Conservation (phyloP, 768 basidiomycete species). For the Podaxis rugospora region DNA sequence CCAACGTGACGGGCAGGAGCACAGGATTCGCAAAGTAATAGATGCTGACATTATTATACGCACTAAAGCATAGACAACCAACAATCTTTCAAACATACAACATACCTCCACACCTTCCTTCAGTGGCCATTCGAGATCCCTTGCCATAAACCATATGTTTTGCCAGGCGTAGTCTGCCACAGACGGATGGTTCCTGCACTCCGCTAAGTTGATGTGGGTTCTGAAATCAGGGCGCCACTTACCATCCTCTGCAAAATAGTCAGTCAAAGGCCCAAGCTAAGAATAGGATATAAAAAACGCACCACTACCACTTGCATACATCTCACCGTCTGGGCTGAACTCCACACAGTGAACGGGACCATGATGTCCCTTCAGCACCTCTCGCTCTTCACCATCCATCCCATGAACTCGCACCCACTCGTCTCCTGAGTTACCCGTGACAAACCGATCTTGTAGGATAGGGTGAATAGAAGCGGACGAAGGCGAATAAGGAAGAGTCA, state of each 20-base stretch:
- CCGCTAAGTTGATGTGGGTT: conserved; percentile 1
- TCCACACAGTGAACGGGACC: conserved; percentile 94
- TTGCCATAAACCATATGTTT: conserved; percentile 90
- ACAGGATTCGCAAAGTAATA: not conserved
- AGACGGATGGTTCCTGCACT: conserved; percentile 82
- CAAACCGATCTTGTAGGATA: conserved; percentile 80
- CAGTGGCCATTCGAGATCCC: conserved; percentile 27
- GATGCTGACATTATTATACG: conserved; percentile 17
- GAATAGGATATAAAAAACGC: conserved; percentile 29
- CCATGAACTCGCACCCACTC: conserved; percentile 97
- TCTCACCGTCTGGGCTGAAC: conserved; percentile 94
- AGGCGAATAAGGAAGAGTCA: conserved; percentile 79
- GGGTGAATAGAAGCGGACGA: conserved; percentile 97
- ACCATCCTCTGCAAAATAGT: conserved; percentile 66
- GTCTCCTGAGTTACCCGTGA: conserved; percentile 85
- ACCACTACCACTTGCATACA: conserved; percentile 97
- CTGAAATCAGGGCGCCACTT: conserved; percentile 18
- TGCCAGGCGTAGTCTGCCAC: conserved; percentile 96
- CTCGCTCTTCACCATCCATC: conserved; percentile 84
- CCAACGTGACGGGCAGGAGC: conserved; percentile 10
- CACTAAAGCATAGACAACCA: conserved; percentile 8
- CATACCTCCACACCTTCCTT: conserved; percentile 3
- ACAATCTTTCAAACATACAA: conserved; percentile 1
- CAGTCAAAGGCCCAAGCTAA: conserved; percentile 10
- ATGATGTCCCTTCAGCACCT: conserved; percentile 94